Evolutionary conservation across 225 moss, liverwort and hornwort genomes (phyloP).

Genomic region (Bryum argenteum): DNA sequence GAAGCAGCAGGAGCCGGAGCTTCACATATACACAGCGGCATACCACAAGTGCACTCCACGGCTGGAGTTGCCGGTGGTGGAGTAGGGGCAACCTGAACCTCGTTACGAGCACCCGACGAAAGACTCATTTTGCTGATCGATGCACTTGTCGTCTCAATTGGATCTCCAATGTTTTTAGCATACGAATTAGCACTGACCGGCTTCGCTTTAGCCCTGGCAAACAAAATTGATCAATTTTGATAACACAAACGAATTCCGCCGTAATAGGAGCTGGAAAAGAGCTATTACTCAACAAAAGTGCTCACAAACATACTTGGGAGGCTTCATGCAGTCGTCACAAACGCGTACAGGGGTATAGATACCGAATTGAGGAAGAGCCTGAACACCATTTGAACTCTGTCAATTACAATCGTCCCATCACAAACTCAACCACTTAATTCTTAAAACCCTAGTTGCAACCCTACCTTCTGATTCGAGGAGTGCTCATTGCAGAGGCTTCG

Average conservation of each 20-base stretch:
- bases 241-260: constrained; percentile 8
- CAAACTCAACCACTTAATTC: constrained; percentile 1
- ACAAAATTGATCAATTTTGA: constrained; percentile 1
- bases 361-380: constrained; percentile 98
- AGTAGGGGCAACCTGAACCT: constrained; percentile 54
- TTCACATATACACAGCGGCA: constrained; percentile 99
- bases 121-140: constrained; percentile 55
- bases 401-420: constrained; percentile 15
- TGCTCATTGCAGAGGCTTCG: constrained; percentile 92
- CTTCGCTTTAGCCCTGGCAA: constrained; percentile 45
- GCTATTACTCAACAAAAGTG: constrained; percentile 11
- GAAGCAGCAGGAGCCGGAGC: constrained; percentile 56
- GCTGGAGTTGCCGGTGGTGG: constrained; percentile 47
- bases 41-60: constrained; percentile 89
- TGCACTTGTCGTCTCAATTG: constrained; percentile 54
- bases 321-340: constrained; percentile 90
- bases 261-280: constrained; percentile 6
- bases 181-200: constrained; percentile 30
- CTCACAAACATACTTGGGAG: constrained; percentile 70
- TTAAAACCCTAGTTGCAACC: constrained; percentile 26
- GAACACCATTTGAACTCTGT: constrained; percentile 24
- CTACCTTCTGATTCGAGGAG: constrained; percentile 91
- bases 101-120: constrained; percentile 24
- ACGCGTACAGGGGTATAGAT: constrained; percentile 90
- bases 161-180: constrained; percentile 29